Percentiles rank a stretch among this genome's conserved stretches.
Conservation (phyloP, 768 basidiomycete genomes). For the Porphyrellus cyaneotinctus region DNA sequence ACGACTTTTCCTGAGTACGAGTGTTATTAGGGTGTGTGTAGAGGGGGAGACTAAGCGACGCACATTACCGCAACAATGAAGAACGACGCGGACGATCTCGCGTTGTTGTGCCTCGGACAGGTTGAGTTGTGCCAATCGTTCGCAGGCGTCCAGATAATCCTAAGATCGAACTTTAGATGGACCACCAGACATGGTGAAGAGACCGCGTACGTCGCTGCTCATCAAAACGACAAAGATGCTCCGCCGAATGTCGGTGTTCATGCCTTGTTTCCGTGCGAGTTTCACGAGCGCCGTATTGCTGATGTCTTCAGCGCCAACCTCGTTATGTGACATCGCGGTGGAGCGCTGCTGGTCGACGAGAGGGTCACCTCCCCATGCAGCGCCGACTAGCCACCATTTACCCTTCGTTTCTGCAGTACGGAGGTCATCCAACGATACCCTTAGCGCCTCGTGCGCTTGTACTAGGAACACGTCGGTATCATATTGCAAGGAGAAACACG, state of each 20-base stretch:
- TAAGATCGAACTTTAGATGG: constrained; percentile 28
- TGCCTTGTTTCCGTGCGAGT: constrained; percentile 91
- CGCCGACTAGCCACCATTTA: constrained; percentile 99
- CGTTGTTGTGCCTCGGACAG: constrained; percentile 89
- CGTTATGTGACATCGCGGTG: constrained; percentile 14
- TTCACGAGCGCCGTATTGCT: constrained; percentile 51
- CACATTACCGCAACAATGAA: constrained; percentile 92
- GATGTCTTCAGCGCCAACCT: constrained; percentile 29
- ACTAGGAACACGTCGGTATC: constrained; percentile 43
- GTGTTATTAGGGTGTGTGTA: not conserved
- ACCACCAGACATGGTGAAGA: not conserved
- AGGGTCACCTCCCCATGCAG: constrained; percentile 93
- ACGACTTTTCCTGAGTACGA: constrained; percentile 64
- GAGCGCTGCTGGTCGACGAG: constrained; percentile 64
- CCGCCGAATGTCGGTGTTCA: constrained; percentile 95
- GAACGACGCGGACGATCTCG: constrained; percentile 86
- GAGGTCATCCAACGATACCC: constrained; percentile 82
- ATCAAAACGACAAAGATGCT: constrained; percentile 91
- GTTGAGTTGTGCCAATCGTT: constrained; percentile 78
- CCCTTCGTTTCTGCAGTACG: constrained; percentile 80
- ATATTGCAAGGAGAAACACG: not conserved
- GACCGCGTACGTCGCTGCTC: constrained; percentile 79
- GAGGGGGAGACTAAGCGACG: constrained; percentile 15
- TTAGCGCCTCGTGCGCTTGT: constrained; percentile 77
- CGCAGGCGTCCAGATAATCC: constrained; percentile 97